Base-by-base conservation (phyloP, 306 rosid genomes). In the Dryas alaskensis region DNA sequence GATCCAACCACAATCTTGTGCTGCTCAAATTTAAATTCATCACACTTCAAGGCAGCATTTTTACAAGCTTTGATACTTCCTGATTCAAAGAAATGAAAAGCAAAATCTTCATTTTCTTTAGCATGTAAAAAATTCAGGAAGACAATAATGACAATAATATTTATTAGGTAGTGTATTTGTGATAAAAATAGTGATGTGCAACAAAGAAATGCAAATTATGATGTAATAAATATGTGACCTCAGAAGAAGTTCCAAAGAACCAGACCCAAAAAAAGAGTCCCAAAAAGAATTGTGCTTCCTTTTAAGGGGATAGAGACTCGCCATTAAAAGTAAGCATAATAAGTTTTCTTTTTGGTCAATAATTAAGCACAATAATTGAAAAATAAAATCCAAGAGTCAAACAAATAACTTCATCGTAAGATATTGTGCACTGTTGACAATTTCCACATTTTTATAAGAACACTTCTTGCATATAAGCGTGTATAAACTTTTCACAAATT, bases 41-140 rank as follows among this genome's bases (percentile, higher is more conserved):
- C 96, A 27, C 89, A 79, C 82, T 87, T 91, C 78, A 88, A 81
- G 10, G 96, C 90, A 0, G 84, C 86, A 65, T 60, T 81, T 83
- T 80, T 92, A 77, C 95, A 83, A 52, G 92, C 96, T 78, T 65
- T 81, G 61, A 86, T 80, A 67, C 90, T 88, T 67, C 98, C 96
- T 91, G 80, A 74, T 27, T 50, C 57, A 67, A 71, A 60, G 10
- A 59, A 44, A 50, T 50, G 7, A 42, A 19, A 4, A 47, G 58
- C 1, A 12, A 60, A 60, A 59, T 25, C 7, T 6, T 6, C 31
- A 7, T 5, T 39, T 67, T 53, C 65, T 19, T 13, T 44, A 58
- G 6, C 19, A n/a, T 44, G 58, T 44, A 6, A 3, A 31, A 45
- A 72, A 8, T 37, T 8, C 8, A 9, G 31, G 66, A 57, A 71